These are phyloP conservation scores for Chenopodium quinoa DNA, from an alignment of 148 eudicot genomes.

Conservation along the genomic window DNA sequence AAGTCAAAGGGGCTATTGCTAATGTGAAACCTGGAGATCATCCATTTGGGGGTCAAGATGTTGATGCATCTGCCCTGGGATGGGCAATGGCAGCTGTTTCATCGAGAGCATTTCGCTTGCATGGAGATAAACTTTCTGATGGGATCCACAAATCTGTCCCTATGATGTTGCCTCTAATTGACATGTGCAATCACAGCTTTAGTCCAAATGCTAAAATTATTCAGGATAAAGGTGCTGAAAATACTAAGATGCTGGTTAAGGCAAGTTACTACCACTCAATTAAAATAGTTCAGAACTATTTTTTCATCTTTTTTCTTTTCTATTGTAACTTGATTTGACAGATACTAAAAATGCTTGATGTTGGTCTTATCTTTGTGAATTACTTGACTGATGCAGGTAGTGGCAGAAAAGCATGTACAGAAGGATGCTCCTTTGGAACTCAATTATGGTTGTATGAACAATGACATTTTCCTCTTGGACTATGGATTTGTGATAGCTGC, in stretches of 20 bases:
- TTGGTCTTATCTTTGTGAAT: not conserved
- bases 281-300: no score
- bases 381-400: slow-evolving; percentile 43
- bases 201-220: slow-evolving; percentile 75
- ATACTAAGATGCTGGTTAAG: slow-evolving; percentile 65
- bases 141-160: slow-evolving; percentile 53
- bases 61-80: slow-evolving; percentile 81
- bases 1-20: slow-evolving; percentile 50
- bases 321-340: not conserved
- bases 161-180: slow-evolving; percentile 96
- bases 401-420: slow-evolving; percentile 65
- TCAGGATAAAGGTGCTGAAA: slow-evolving; percentile 51
- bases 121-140: slow-evolving; percentile 51
- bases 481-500: slow-evolving; percentile 78
- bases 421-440: slow-evolving; percentile 59
- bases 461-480: slow-evolving; percentile 86
- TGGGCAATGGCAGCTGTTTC: slow-evolving; percentile 99
- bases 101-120: slow-evolving; percentile 86
- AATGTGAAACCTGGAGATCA: slow-evolving; percentile 51
- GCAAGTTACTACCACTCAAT: slow-evolving; percentile 27
- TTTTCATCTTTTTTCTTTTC: not conserved
- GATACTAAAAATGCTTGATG: not conserved
- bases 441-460: slow-evolving; percentile 82
- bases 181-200: slow-evolving; percentile 99
- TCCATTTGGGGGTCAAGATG: slow-evolving; percentile 80